These are phyloP conservation scores for Mycosarcoma maydis DNA, from an alignment of 1,284 basidiomycete genomes.

Conservation along the genomic window DNA sequence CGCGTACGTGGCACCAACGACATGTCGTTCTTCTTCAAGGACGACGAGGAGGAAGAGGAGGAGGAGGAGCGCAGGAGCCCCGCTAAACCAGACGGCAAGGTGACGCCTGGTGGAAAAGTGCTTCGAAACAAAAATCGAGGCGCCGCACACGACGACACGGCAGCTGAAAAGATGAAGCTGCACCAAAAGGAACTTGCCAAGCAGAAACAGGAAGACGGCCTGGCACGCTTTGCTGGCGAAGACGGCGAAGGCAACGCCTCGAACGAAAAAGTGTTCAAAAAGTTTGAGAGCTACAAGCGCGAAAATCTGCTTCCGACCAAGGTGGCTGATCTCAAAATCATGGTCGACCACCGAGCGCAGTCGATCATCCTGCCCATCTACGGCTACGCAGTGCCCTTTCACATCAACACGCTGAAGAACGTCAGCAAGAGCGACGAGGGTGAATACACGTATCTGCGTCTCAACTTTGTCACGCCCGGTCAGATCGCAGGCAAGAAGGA, in stretches of 20 bases:
- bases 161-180: slow-evolving; percentile 81
- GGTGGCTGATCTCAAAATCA: slow-evolving; percentile 74
- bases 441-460: slow-evolving; percentile 90
- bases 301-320: slow-evolving; percentile 82
- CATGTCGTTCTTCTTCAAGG: slow-evolving; percentile 82
- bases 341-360: slow-evolving; percentile 87
- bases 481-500: slow-evolving; percentile 98
- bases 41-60: slow-evolving; percentile 56
- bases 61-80: slow-evolving; percentile 42
- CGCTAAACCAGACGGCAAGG: slow-evolving; percentile 42
- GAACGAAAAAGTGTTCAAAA: slow-evolving; percentile 81
- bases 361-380: slow-evolving; percentile 92
- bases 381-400: slow-evolving; percentile 95
- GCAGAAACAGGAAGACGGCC: slow-evolving; percentile 81
- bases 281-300: slow-evolving; percentile 95
- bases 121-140: slow-evolving; percentile 71
- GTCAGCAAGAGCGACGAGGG: slow-evolving; percentile 97
- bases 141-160: slow-evolving; percentile 78
- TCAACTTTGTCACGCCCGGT: slow-evolving; percentile 98
- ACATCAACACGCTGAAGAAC: slow-evolving; percentile 98
- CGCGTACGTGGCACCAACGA: slow-evolving; percentile 75
- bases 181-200: slow-evolving; percentile 88
- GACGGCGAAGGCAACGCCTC: slow-evolving; percentile 72
- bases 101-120: slow-evolving; percentile 61
- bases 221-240: slow-evolving; percentile 78